These are phyloP conservation scores for Cochlearia excelsa DNA, from an alignment of 345 rosid genomes.

Conservation along the genomic window DNA sequence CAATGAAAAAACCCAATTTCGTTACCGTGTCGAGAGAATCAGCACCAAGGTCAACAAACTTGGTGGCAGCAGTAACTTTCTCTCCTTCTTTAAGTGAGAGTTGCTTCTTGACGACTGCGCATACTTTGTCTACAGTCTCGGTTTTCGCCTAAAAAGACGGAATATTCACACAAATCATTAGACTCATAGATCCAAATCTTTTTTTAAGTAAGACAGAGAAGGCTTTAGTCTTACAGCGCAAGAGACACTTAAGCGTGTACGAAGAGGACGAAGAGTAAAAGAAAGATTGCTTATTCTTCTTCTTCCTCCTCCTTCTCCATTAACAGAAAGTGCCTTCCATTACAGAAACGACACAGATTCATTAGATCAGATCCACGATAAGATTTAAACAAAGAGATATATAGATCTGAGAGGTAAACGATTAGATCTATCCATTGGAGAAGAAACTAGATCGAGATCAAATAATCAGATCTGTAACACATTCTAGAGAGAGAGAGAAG, in stretches of 20 bases:
- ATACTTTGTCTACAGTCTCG: constrained; percentile 58
- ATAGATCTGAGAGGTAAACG: no score
- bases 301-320: no score
- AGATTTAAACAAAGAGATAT: no score
- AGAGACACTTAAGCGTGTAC: constrained; percentile 42
- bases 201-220: neutral
- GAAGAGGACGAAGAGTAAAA: constrained; percentile 27
- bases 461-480: neutral
- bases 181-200: no score
- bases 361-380: no score
- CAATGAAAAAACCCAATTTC: neutral
- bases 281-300: constrained; percentile 34
- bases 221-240: constrained; percentile 47
- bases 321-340: no score
- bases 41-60: constrained; percentile 54
- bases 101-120: constrained; percentile 51
- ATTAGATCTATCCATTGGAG: neutral
- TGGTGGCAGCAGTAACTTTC: constrained; percentile 40
- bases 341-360: no score
- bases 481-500: no score
- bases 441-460: neutral
- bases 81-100: constrained; percentile 41
- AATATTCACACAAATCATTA: no score
- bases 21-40: constrained; percentile 73
- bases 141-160: constrained; percentile 45